A percentile compares a stretch with the other conserved stretches of the same genome.
Evolutionary conservation across 2,329 filamentous ascomycete genomes (phyloP).

Genomic region (Trichoderma sp.): DNA sequence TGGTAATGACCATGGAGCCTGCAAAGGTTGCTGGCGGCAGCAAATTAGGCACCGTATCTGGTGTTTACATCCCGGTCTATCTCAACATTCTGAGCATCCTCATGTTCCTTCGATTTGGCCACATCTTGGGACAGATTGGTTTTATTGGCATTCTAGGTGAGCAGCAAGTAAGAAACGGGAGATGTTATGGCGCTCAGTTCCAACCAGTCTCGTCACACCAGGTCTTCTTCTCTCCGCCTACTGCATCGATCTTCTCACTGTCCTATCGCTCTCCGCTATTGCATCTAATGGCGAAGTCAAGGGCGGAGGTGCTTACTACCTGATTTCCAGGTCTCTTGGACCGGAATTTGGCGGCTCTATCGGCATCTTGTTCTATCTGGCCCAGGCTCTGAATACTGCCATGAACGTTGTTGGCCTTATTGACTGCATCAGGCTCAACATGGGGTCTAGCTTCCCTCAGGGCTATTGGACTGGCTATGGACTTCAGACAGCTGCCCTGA

Average conservation of each 20-base stretch:
- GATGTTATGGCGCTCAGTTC: neutral
- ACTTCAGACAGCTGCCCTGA: constrained; percentile 68
- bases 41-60: constrained; percentile 75
- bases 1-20: constrained; percentile 33
- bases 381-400: constrained; percentile 82
- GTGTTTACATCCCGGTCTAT: constrained; percentile 84
- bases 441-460: constrained; percentile 64
- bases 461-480: constrained; percentile 76
- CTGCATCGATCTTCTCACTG: constrained; percentile 77
- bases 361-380: constrained; percentile 84
- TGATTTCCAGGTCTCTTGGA: constrained; percentile 81
- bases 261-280: constrained; percentile 82
- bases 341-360: constrained; percentile 89
- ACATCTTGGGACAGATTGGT: constrained; percentile 78
- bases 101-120: constrained; percentile 87
- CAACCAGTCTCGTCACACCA: constrained; percentile 32
- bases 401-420: constrained; percentile 85
- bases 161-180: constrained; percentile 24
- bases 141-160: constrained; percentile 76
- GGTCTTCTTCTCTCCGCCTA: constrained; percentile 75
- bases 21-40: constrained; percentile 36
- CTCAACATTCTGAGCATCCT: constrained; percentile 86
- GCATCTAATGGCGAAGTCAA: constrained; percentile 87
- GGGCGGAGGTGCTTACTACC: constrained; percentile 82
- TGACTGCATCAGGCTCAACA: constrained; percentile 76